Conservation (phyloP, 208 protist genomes). For the Wallacemonas sp. region DNA sequence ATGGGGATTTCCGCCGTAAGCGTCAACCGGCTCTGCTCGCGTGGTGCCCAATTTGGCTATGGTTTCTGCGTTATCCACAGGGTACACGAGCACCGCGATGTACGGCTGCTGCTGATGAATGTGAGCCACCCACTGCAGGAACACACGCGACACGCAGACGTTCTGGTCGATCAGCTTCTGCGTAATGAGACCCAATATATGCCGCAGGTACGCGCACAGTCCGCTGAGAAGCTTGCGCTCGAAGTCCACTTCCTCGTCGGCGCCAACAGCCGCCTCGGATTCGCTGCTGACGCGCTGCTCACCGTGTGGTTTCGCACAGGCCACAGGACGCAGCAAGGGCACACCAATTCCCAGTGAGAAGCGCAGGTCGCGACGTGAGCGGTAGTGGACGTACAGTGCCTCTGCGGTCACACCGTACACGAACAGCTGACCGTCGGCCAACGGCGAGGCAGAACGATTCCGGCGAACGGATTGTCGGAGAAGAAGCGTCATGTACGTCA, state of each 20-base stretch:
- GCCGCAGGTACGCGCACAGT: neutral
- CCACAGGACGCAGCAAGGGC: neutral
- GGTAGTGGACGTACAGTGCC: slow-evolving; percentile 47
- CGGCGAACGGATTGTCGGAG: slow-evolving; percentile 13
- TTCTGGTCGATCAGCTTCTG: neutral
- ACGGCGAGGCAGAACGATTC: neutral
- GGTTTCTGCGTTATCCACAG: slow-evolving; percentile 9
- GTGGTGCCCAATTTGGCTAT: neutral
- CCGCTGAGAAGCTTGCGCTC: neutral
- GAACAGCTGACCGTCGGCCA: slow-evolving; percentile 38
- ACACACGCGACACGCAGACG: neutral
- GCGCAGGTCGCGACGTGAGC: slow-evolving; percentile 35
- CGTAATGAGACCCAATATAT: neutral
- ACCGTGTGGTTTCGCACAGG: neutral
- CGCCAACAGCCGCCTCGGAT: neutral
- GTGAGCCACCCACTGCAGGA: neutral
- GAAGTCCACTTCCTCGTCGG: slow-evolving; percentile 8
- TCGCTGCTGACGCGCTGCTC: neutral
- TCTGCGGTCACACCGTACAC: slow-evolving; percentile 35
- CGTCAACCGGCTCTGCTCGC: neutral
- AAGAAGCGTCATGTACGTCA: slow-evolving; percentile 38
- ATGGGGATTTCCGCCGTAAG: slow-evolving; percentile 16
- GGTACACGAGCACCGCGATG: slow-evolving; percentile 20
- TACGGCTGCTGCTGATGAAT: neutral
- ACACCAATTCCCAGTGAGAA: slow-evolving; percentile 24